phyloP scores from a whole-genome alignment of 495 filamentous ascomycete species.

The Aspergillus carlsbadensis region DNA sequence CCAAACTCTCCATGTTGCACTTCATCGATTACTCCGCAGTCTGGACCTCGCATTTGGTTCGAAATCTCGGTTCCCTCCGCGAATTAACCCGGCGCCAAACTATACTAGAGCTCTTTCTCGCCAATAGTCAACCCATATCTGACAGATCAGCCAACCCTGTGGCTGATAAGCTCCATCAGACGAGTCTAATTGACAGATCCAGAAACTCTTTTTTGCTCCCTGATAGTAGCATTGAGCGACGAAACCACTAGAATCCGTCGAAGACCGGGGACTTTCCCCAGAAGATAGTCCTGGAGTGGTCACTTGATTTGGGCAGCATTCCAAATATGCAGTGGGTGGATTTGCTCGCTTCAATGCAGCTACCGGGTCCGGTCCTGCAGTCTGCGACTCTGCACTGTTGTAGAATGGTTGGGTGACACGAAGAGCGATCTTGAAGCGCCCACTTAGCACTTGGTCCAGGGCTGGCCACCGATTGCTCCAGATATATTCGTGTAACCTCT shows the following conservation, averaged over 20 bases:
- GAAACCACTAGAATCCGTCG: too few relatives aligned
- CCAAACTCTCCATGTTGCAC: neutral
- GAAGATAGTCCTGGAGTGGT: neutral
- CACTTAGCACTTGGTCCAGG: too few relatives aligned
- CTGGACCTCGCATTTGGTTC: too few relatives aligned
- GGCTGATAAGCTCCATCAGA: neutral
- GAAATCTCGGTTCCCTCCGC: too few relatives aligned
- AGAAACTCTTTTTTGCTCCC: neutral
- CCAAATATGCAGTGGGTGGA: neutral
- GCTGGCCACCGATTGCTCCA: too few relatives aligned
- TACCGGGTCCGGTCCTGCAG: neutral
- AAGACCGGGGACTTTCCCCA: too few relatives aligned
- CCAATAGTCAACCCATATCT: slow-evolving; percentile 7
- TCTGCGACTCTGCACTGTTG: neutral
- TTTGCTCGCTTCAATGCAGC: neutral
- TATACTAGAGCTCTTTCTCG: neutral
- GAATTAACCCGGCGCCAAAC: slow-evolving; percentile 1
- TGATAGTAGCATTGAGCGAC: too few relatives aligned
- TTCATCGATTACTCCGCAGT: too few relatives aligned
- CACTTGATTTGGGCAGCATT: neutral
- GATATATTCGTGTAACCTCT: too few relatives aligned
- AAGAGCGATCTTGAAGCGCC: neutral
- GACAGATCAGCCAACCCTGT: slow-evolving; percentile 6
- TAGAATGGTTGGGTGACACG: neutral
- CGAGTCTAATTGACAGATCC: neutral